Evolutionary conservation across 805 yeast species (phyloP).

Genomic region (Scheffersomyces stipitis): DNA sequence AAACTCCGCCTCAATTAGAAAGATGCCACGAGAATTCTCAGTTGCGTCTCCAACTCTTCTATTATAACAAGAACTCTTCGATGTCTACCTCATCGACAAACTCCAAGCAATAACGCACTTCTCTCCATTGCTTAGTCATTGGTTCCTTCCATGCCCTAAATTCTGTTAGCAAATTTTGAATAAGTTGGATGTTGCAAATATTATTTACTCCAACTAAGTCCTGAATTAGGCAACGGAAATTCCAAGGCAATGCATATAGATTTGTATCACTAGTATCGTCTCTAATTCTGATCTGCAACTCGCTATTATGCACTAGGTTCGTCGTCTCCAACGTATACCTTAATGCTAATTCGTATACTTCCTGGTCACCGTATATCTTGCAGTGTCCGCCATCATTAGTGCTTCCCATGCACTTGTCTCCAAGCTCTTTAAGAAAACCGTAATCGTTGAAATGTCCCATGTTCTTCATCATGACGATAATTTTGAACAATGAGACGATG

Average conservation of each 20-base stretch:
- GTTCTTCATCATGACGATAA: conserved; percentile 32
- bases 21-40: too few relatives aligned
- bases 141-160: conserved; percentile 30
- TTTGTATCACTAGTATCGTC: conserved; percentile 5
- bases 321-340: conserved; percentile 39
- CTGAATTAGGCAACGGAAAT: conserved; percentile 34
- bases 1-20: too few relatives aligned
- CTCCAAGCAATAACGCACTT: conserved; percentile 31
- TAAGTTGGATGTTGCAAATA: conserved; percentile 22
- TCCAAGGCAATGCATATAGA: conserved; percentile 38
- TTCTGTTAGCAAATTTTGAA: conserved; percentile 22
- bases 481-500: conserved; percentile 24
- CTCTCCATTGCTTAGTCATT: conserved; percentile 28
- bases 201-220: conserved; percentile 33
- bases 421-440: conserved; percentile 27
- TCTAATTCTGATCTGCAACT: conserved; percentile 6
- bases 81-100: conserved; percentile 31
- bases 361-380: conserved; percentile 19
- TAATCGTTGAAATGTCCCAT: conserved; percentile 33
- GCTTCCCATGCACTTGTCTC: conserved; percentile 28
- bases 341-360: conserved; percentile 29
- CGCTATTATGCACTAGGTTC: conserved; percentile 18
- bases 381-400: conserved; percentile 26
- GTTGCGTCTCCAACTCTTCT: conserved; percentile 2
- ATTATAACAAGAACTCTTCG: conserved; percentile 24